Conservation (phyloP, 352 stramenopile species). For the Pilasporangium apinafurcum region DNA sequence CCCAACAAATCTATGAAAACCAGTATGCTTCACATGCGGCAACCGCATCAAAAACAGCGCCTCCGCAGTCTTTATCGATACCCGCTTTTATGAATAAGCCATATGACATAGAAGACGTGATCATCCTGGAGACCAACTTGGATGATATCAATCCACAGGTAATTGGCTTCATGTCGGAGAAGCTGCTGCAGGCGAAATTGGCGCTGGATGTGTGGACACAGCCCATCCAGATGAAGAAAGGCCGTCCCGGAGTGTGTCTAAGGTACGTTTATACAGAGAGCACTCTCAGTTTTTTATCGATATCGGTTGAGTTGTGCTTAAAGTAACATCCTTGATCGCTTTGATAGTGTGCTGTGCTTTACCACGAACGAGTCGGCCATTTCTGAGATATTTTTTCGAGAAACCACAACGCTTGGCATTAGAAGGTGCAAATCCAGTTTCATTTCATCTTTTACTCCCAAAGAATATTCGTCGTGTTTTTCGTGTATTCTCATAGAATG, state of each 20-base stretch:
- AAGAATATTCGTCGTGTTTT: background rate
- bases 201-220: slow-evolving; percentile 87
- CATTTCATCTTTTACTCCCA: slow-evolving; percentile 4
- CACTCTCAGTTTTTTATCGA: background rate
- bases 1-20: slow-evolving; percentile 31
- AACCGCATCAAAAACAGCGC: slow-evolving; percentile 2
- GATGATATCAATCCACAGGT: slow-evolving; percentile 89
- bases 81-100: background rate
- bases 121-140: slow-evolving; percentile 86
- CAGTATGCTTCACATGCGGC: background rate
- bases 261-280: slow-evolving; percentile 20
- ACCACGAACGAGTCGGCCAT: slow-evolving; percentile 46
- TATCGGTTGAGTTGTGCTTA: too few species aligned
- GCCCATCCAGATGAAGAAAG: slow-evolving; percentile 92
- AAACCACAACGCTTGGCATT: slow-evolving; percentile 88
- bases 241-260: slow-evolving; percentile 64
- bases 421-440: slow-evolving; percentile 42
- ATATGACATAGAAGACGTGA: slow-evolving; percentile 37
- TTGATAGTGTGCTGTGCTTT: slow-evolving; percentile 65
- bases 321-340: too few species aligned
- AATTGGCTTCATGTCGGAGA: slow-evolving; percentile 71
- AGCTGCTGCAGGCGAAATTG: slow-evolving; percentile 43
- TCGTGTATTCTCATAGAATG: background rate
- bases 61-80: slow-evolving; percentile 11
- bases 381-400: slow-evolving; percentile 57